Base-by-base conservation (phyloP, 2,329 filamentous ascomycete species). In the Nemania sp. region DNA sequence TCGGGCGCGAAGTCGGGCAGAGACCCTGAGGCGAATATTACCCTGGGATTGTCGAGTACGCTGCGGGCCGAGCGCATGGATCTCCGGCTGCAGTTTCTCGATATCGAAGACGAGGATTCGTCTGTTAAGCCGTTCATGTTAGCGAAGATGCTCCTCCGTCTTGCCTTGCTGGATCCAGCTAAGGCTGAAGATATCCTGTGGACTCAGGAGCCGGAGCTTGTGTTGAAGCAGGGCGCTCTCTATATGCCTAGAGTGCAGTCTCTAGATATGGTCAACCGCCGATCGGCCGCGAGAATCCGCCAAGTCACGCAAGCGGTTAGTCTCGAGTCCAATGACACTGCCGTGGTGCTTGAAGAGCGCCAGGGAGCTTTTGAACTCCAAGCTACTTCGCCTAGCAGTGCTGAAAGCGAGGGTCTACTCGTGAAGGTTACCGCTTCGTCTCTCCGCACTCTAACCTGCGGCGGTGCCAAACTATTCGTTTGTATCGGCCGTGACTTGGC, bases 131-230 rank as follows among this genome's bases (percentile, higher is more conserved):
- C 50, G n/a, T 39, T 24, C 36, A 15, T 48, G 23, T 28, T 53
- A 26, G 34, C 43, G 8, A 40, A 41, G 34, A 33, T 48, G 33
- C 43, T 53, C 28, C 43, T 53, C 33, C 42, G 43, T 17, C 50
- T 53, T 12, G 43, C 24, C 2, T 24, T 31, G 9, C 8, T 48
- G 3, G 43, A 48, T 22, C 42, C 23, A n/a, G 9, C 50, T 5
- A 40, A 41, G 15, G 12, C 15, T 6, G 39, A 41, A 5, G 19
- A 45, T 17, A 17, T 54, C 3, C 30, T 50, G 3, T 54, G 52
- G 52, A 54, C 45, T n/a, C 31, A 36, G 28, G 52, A 54, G 23
- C 52, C 28, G 26, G 45, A 54, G 36, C 39, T 50, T 14, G 46
- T 19, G 15, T 28, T 54, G 14, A 50, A 42, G 26, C 15, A 54